A percentile compares a stretch with the other conserved stretches of the same genome.
These are phyloP conservation scores for Oryza nivara DNA, from an alignment of 176 grass and related monocot species.

Conservation along the genomic window DNA sequence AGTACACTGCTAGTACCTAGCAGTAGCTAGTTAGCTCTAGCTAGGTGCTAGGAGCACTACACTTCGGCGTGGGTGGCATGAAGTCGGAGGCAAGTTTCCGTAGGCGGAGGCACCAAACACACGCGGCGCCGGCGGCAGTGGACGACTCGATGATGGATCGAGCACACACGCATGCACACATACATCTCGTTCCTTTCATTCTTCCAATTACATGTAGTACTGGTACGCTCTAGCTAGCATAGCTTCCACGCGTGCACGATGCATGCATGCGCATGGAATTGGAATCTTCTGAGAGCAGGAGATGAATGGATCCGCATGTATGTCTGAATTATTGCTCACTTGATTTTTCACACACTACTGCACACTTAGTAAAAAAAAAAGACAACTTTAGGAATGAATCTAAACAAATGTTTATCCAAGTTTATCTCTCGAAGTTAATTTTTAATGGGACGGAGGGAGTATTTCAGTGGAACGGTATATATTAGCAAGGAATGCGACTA, in stretches of 20 bases:
- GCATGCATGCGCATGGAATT: neutral
- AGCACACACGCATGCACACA: neutral
- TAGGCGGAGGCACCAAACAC: conserved; percentile 21
- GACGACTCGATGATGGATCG: neutral
- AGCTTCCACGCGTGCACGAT: neutral
- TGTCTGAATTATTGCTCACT: neutral
- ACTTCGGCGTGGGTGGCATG: neutral
- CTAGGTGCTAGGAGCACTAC: too few species aligned
- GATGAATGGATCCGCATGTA: neutral
- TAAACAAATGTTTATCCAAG: too few species aligned
- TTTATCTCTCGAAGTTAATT: too few species aligned
- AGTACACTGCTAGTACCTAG: neutral
- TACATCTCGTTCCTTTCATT: too few species aligned
- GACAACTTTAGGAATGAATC: too few species aligned
- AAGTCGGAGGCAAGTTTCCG: conserved; percentile 9
- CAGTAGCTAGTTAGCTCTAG: neutral
- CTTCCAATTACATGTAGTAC: too few species aligned
- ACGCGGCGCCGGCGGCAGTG: neutral
- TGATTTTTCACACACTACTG: too few species aligned
- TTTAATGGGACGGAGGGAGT: too few species aligned
- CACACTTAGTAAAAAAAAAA: too few species aligned
- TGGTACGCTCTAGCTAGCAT: too few species aligned
- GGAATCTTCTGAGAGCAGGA: neutral
- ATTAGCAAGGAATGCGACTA: too few species aligned
- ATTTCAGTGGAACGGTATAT: too few species aligned